A percentile compares a stretch with the other conserved stretches of the same genome.
Conservation (phyloP, 1,284 basidiomycete species). For the Thecaphora frezii region DNA sequence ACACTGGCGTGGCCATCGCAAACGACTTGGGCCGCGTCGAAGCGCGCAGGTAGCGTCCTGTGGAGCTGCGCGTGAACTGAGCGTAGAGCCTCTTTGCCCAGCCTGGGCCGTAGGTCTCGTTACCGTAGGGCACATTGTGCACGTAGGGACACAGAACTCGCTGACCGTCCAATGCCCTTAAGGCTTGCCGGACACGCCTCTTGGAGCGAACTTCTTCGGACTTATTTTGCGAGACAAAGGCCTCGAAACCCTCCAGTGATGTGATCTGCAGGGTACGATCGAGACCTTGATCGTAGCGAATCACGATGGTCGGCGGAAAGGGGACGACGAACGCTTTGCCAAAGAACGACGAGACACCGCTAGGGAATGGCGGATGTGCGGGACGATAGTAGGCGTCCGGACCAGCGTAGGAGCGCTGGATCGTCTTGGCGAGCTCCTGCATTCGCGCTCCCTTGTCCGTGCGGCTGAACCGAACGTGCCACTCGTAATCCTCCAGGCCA, state of each 20-base stretch:
- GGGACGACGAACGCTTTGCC: slow-evolving; percentile 73
- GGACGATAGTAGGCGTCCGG: slow-evolving; percentile 49
- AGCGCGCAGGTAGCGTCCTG: slow-evolving; percentile 12
- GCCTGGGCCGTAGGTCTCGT: slow-evolving; percentile 14
- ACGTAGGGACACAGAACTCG: slow-evolving; percentile 69
- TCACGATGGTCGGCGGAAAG: slow-evolving; percentile 70
- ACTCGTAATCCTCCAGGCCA: slow-evolving; percentile 25
- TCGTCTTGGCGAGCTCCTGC: slow-evolving; percentile 29
- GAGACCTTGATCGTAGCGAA: slow-evolving; percentile 69
- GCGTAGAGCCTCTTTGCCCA: slow-evolving; percentile 16
- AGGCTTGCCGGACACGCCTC: slow-evolving; percentile 69
- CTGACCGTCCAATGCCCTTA: slow-evolving; percentile 72
- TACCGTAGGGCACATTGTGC: slow-evolving; percentile 64
- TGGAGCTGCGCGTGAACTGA: not conserved
- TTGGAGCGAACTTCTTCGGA: slow-evolving; percentile 64
- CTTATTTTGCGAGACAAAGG: slow-evolving; percentile 71
- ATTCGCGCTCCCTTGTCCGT: slow-evolving; percentile 17
- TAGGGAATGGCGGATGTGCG: slow-evolving; percentile 28
- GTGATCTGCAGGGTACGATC: slow-evolving; percentile 63
- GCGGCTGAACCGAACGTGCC: slow-evolving; percentile 27
- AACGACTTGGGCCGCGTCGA: not conserved
- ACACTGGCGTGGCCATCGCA: slow-evolving; percentile 60
- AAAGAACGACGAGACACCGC: slow-evolving; percentile 43
- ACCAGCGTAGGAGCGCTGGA: slow-evolving; percentile 44
- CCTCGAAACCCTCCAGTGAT: slow-evolving; percentile 65